phyloP scores from a whole-genome alignment of 495 filamentous ascomycete species.

The Penicillium waksmanii region DNA sequence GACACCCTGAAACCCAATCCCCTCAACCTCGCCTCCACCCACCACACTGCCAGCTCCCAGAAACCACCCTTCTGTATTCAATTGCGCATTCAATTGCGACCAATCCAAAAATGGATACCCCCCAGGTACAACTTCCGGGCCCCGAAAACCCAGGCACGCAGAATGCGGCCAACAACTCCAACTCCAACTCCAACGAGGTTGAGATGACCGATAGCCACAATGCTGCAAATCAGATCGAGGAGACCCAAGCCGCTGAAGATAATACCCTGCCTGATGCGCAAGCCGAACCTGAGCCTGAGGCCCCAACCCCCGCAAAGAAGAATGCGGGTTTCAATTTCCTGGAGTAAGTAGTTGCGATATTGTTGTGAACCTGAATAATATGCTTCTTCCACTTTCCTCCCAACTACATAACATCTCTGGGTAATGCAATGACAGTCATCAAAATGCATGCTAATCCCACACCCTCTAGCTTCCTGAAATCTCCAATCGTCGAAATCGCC shows the following conservation, averaged over 20 bases:
- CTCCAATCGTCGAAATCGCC: slow-evolving; percentile 77
- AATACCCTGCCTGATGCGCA: slow-evolving; percentile 26
- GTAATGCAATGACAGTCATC: too few relatives aligned
- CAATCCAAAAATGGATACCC: slow-evolving; percentile 25
- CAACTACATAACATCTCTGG: background rate
- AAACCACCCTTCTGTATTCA: background rate
- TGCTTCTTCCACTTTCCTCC: background rate
- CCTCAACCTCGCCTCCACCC: background rate
- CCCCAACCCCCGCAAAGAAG: slow-evolving; percentile 27
- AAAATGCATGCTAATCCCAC: background rate
- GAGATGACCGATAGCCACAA: slow-evolving; percentile 24
- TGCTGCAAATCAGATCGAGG: background rate
- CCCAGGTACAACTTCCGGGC: slow-evolving; percentile 31
- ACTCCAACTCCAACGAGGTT: slow-evolving; percentile 23
- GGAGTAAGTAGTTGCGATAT: slow-evolving; percentile 30
- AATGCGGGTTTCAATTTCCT: slow-evolving; percentile 35
- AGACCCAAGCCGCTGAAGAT: slow-evolving; percentile 21
- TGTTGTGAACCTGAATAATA: too few relatives aligned
- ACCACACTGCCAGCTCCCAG: background rate
- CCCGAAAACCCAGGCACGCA: slow-evolving; percentile 12
- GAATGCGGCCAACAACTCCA: background rate
- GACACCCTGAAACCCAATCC: too few relatives aligned
- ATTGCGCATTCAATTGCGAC: background rate
- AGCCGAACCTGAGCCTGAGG: slow-evolving; percentile 25
- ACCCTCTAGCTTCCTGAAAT: slow-evolving; percentile 57